Evolutionary conservation across 495 filamentous ascomycete genomes (phyloP), one percentile per base, ranked within the genome.

Genomic region (Neurospora sp.): DNA sequence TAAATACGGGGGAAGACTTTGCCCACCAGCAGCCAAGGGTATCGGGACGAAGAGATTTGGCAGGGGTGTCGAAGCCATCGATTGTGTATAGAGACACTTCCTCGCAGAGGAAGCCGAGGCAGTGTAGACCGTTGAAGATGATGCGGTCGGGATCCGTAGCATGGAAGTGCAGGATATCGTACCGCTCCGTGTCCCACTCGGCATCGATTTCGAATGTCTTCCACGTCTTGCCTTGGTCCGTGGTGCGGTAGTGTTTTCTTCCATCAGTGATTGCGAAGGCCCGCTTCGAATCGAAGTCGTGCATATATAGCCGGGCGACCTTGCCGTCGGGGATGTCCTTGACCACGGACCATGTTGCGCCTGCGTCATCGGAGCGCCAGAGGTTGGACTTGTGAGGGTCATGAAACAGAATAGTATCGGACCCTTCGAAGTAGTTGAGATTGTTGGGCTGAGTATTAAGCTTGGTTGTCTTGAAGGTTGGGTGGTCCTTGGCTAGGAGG

Each of bases 371-470:
- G 44, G 94, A 96, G 61, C 91, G 88, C 72, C 89, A 90, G 31
- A 95, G 82, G 47, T 86, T 88, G 41, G 85, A 84, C 10, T 83
- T 81, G 7, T 80, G 76, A 2, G 75, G 45, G 77, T 92, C 91
- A 73, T 86, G 87, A 73, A 91, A 87, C 37, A 96, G 81, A 70
- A 94, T 82, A 68, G 91, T 89, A 78, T 97, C 91, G 39, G 92
- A 93, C 77, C 92, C 92, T 72, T 93, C 88, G 77, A 99, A 98
- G 81, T 96, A 99, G 83, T 91, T 80, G 69, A 97, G 84, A 77
- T 88, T 86, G 65, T 70, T 71, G 2, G 92, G 93, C 73, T 82
- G 74, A 72, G 86, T 81, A 59, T 91, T 84, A 81, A 97, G 90
- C 35, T 85, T 79, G 38, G 81, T 90, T 68, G 75, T 73, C 69